These are phyloP conservation scores for Prinsepia uniflora DNA, from an alignment of 306 rosid genomes.

Conservation along the genomic window DNA sequence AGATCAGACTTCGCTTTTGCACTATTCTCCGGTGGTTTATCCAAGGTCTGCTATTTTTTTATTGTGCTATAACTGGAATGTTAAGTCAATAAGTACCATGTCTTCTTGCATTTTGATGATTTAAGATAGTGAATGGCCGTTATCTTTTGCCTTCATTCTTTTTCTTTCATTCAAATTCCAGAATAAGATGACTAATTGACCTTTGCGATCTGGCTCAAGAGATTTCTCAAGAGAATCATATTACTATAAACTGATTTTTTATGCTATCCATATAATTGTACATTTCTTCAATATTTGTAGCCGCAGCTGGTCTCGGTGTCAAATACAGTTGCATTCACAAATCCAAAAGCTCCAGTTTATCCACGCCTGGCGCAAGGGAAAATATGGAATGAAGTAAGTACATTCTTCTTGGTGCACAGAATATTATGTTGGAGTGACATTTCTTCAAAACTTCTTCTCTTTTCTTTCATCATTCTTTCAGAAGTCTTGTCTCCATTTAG, in stretches of 20 bases:
- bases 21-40: slow-evolving; percentile 75
- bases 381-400: slow-evolving; percentile 78
- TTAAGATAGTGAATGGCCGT: background rate
- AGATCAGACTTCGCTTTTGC: slow-evolving; percentile 83
- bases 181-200: background rate
- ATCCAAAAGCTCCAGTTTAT: slow-evolving; percentile 88
- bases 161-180: background rate
- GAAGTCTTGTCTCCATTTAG: slow-evolving; percentile 1
- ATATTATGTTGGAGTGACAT: background rate
- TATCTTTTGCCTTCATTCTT: background rate
- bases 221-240: background rate
- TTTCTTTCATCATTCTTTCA: slow-evolving; percentile 13
- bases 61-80: background rate
- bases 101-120: background rate
- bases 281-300: slow-evolving; percentile 31
- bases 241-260: background rate
- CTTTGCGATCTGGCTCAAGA: background rate
- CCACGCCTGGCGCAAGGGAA: slow-evolving; percentile 94
- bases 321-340: slow-evolving; percentile 50
- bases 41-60: slow-evolving; percentile 38
- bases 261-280: background rate
- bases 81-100: background rate
- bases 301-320: slow-evolving; percentile 80
- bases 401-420: slow-evolving; percentile 16
- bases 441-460: background rate